Evolutionary conservation across 1,284 basidiomycete genomes (phyloP).

Genomic region (Gymnopus androsaceus): DNA sequence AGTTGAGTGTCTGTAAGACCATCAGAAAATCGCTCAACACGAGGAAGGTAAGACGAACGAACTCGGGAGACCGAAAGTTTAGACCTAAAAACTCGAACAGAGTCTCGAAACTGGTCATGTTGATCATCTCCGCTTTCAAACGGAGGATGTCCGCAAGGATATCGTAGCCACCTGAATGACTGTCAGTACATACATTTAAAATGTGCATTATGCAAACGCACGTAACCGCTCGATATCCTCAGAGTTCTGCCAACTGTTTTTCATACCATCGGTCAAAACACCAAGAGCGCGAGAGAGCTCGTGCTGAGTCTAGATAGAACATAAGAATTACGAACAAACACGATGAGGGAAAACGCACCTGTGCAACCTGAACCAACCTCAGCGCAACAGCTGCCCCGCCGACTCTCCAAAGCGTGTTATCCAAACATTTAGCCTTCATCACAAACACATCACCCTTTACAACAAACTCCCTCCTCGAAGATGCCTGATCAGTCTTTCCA

Average conservation of each 20-base stretch:
- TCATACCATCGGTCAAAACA: slow-evolving; percentile 76
- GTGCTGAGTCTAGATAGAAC: slow-evolving; percentile 55
- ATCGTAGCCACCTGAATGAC: slow-evolving; percentile 77
- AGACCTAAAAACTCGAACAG: slow-evolving; percentile 85
- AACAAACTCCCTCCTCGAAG: slow-evolving; percentile 27
- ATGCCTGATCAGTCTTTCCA: slow-evolving; percentile 13
- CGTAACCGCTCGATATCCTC: slow-evolving; percentile 89
- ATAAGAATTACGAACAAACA: slow-evolving; percentile 6
- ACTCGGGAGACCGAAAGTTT: slow-evolving; percentile 82
- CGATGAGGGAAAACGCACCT: slow-evolving; percentile 42
- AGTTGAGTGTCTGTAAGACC: slow-evolving; percentile 64
- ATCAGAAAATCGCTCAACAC: slow-evolving; percentile 7
- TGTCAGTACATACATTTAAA: slow-evolving; percentile 12
- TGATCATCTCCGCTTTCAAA: slow-evolving; percentile 75
- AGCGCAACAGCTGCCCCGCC: slow-evolving; percentile 82
- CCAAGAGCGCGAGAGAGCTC: slow-evolving; percentile 74
- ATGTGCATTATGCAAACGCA: slow-evolving; percentile 37
- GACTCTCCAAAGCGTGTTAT: slow-evolving; percentile 79
- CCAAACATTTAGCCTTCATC: slow-evolving; percentile 64
- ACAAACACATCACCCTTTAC: slow-evolving; percentile 63
- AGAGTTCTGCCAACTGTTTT: slow-evolving; percentile 88
- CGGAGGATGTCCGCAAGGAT: slow-evolving; percentile 78
- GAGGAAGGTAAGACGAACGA: slow-evolving; percentile 28
- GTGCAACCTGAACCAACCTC: slow-evolving; percentile 77
- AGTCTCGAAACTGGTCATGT: slow-evolving; percentile 74